phyloP scores from a whole-genome alignment of 768 basidiomycete species.

The Chalciporus chontae region DNA sequence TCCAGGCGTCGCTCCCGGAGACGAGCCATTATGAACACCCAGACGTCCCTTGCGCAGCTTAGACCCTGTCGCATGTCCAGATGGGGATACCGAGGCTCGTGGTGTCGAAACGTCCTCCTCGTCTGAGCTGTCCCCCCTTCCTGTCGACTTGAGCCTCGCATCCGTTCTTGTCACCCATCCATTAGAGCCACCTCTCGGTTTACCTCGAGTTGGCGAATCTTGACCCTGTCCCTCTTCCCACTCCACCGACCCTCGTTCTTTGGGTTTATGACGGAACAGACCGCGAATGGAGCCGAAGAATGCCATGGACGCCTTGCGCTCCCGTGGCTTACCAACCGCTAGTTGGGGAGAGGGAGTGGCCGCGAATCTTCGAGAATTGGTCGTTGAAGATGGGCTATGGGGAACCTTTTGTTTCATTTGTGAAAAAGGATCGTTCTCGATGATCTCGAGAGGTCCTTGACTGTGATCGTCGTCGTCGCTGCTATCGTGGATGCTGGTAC shows the following conservation, averaged over 20 bases:
- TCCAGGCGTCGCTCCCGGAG: no score
- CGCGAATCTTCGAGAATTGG: not conserved
- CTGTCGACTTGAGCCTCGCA: slow-evolving; percentile 8
- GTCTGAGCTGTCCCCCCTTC: slow-evolving; percentile 13
- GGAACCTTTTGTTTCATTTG: slow-evolving; percentile 12
- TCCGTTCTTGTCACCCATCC: slow-evolving; percentile 32
- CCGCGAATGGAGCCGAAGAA: slow-evolving; percentile 28
- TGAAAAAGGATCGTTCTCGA: slow-evolving; percentile 25
- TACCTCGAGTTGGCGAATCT: not conserved
- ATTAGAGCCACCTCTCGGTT: not conserved
- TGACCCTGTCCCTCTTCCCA: slow-evolving; percentile 8
- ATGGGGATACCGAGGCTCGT: not conserved
- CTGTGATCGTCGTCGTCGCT: slow-evolving; percentile 18
- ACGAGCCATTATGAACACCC: not conserved
- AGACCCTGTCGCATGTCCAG: not conserved
- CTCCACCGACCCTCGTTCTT: slow-evolving; percentile 1
- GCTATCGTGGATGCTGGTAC: slow-evolving; percentile 3
- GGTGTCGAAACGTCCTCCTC: slow-evolving; percentile 13
- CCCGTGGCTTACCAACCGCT: slow-evolving; percentile 6
- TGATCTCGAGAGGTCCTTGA: slow-evolving; percentile 17
- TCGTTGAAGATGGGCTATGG: not conserved
- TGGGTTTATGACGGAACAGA: slow-evolving; percentile 23
- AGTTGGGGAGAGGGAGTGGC: not conserved
- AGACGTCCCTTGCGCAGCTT: slow-evolving; percentile 20
- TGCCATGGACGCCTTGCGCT: slow-evolving; percentile 18